These are phyloP conservation scores for Arctium lappa DNA, from an alignment of 129 eudicot species.

Conservation along the genomic window DNA sequence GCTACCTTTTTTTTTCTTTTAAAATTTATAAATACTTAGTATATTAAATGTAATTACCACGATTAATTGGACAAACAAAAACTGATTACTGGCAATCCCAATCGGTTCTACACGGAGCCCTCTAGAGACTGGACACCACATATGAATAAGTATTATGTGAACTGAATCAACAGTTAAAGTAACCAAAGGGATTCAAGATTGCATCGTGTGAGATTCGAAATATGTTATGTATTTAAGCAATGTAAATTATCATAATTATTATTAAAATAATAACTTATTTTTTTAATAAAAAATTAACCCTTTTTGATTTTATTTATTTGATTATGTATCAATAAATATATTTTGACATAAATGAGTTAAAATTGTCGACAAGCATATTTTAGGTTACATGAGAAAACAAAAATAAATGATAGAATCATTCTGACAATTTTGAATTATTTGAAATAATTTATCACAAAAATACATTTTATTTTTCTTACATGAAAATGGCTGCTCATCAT, in stretches of 20 bases:
- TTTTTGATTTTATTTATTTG: not conserved
- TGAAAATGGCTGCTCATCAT: constrained; percentile 27
- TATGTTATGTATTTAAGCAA: too few relatives aligned
- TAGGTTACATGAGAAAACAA: constrained; percentile 15
- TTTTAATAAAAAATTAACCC: not conserved
- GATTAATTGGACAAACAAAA: too few relatives aligned
- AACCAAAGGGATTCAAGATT: too few relatives aligned
- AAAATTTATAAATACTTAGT: too few relatives aligned
- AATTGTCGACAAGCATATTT: constrained; percentile 1
- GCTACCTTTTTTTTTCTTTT: too few relatives aligned
- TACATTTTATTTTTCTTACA: constrained; percentile 11
- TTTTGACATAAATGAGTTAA: not conserved
- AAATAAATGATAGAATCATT: constrained; percentile 22
- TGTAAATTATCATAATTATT: not conserved
- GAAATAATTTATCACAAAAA: constrained; percentile 2
- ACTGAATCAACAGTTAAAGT: too few relatives aligned
- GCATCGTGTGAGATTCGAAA: too few relatives aligned
- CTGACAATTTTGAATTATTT: constrained; percentile 24
- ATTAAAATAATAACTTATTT: not conserved
- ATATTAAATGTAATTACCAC: too few relatives aligned
- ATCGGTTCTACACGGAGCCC: too few relatives aligned
- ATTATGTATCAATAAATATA: not conserved
- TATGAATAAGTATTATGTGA: too few relatives aligned
- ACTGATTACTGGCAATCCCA: too few relatives aligned
- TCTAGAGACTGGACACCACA: too few relatives aligned